Base-by-base conservation (phyloP, 1,284 basidiomycete species). In the Leucoagaricus sp. region DNA sequence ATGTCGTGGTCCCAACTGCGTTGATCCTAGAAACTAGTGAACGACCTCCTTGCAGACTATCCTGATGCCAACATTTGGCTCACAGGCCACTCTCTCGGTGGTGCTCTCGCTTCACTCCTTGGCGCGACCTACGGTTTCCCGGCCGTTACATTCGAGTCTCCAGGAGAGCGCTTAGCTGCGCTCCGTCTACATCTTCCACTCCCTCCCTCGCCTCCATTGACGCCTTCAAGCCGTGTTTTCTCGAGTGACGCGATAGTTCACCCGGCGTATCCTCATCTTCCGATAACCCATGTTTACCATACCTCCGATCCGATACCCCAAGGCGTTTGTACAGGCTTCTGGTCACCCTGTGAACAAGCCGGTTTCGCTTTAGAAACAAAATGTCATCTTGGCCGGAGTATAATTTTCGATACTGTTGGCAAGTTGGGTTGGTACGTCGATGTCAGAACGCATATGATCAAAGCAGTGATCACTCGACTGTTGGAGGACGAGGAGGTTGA, bases 111-210 rank as follows among this genome's bases (percentile, higher is more conserved):
- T 4, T 86, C 91, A 12, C 82, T 99, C 38, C 81, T 99, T 4
- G 95, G 93, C 0, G 83, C 91, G 1, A 96, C 96, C 0, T 98
- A 96, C 67, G 97, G 96, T n/a, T 80, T 94, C 2, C 97, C 96
- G 0, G 89, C 87, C 1, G 88, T 99, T 41, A 87, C 96, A 0
- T 98, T 96, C 68, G 95, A 98, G 74, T 83, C 94, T 10, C 96
- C 95, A 0, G 96, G 94, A 15, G 97, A 99, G 67, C 82, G 87
- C 12, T 79, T 97, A 45, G 91, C 96, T 3, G 92, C 97, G 0
- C 72, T 80, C 23, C 85, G 97, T 36, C 83, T 99, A 4, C 93
- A 95, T 65, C 84, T 99, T 4, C 88, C 88, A 0, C 69, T 87
- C n/a, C 88, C 89, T 1, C 81, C 82, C 0, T 51, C 71, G 3